These are phyloP conservation scores for Cryoendolithus antarcticus DNA, from an alignment of 2,329 filamentous ascomycete genomes.

Conservation along the genomic window DNA sequence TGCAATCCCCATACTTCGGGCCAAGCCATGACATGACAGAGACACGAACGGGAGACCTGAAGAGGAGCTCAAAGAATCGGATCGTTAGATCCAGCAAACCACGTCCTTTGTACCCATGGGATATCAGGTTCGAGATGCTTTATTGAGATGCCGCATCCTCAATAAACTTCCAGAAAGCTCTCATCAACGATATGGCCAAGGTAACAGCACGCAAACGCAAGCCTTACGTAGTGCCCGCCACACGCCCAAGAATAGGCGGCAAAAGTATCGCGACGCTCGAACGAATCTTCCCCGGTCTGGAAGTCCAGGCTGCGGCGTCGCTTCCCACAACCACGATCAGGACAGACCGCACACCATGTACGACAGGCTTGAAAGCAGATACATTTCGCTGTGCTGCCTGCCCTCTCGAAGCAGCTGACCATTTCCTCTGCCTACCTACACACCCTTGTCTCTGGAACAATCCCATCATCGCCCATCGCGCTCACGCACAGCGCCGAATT, in stretches of 20 bases:
- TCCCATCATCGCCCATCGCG: constrained; percentile 1
- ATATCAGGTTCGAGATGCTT: background rate
- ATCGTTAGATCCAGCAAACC: background rate
- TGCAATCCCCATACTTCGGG: background rate
- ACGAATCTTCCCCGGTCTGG: background rate
- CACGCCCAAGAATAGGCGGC: background rate
- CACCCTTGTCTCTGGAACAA: constrained; percentile 3
- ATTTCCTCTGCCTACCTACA: constrained; percentile 1
- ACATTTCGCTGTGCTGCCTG: background rate
- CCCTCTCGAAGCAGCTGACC: background rate
- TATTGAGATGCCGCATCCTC: background rate
- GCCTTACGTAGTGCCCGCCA: too few species aligned
- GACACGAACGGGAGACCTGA: background rate
- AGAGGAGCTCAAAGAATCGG: background rate
- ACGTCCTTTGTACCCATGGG: background rate
- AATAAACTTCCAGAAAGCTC: background rate
- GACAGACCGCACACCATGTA: background rate
- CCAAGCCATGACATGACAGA: background rate
- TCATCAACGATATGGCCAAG: too few species aligned
- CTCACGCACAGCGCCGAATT: background rate
- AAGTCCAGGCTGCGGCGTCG: background rate
- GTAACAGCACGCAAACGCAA: too few species aligned
- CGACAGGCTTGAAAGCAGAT: background rate
- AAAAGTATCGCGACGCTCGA: background rate
- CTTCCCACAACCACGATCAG: background rate